Evolutionary conservation across 371 early-diverging fungal genomes (phyloP), one percentile per base, ranked within the genome.

Genomic region (Mucor ambiguus): DNA sequence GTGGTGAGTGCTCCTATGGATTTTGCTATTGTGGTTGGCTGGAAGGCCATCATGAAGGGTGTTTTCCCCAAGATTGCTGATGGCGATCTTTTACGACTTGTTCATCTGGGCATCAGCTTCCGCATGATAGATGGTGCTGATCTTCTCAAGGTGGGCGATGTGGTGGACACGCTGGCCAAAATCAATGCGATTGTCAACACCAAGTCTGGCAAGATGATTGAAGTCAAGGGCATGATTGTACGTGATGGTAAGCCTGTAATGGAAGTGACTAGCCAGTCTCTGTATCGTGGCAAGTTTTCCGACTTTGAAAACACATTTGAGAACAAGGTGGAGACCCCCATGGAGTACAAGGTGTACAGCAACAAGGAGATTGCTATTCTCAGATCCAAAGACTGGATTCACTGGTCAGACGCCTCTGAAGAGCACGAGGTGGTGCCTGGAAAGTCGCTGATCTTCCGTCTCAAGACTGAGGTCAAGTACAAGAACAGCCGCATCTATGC

Each of bases 51-150:
- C 66, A 93, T 95, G 78, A 92, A 93, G 84, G 93, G 95, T 32
- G 93, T 96, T 68, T 89, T 96, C 89, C 95, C 96, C 70, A 93
- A 93, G 85, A 90, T 93, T 46, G 93, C 96, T 69, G 94, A 96
- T 75, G 97, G 96, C 61, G 96, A 97, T 75, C 85, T 97, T 44
- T 83, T 96, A 74, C 88, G 91, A 66, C 85, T 97, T 29, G 97
- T 97, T 55, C 98, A 97, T 78, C 85, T 97, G 64, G 90, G 92
- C 73, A 96, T 96, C 83, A 93, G 94, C 33, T 96, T 94, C 92
- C 89, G 93, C 67, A 86, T 94, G 75, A 77, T 96, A 43, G 92
- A 92, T 37, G 85, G 88, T 28, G 87, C 88, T 49, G 89, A 89
- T 68, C 87, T 91, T n/a, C 85, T 96, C 54, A 81, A 89, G 77